Evolutionary conservation across 1,139 yeast species (phyloP).

Genomic region (Fermentozyma sake): DNA sequence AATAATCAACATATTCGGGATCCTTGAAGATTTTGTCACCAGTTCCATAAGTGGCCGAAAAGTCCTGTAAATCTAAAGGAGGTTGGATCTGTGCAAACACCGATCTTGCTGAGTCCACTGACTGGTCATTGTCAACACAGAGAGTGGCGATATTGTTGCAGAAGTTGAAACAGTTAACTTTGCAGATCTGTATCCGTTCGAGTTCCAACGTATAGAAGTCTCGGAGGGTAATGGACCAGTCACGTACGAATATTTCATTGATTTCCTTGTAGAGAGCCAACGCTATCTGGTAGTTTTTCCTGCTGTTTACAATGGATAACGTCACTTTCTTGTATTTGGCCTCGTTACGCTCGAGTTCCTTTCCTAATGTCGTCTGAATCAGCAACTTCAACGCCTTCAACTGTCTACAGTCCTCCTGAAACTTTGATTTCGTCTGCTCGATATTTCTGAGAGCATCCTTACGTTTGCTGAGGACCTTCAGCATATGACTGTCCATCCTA

Average conservation of each 20-base stretch:
- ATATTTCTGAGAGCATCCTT: conserved; percentile 27
- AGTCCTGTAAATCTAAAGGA: conserved; percentile 52
- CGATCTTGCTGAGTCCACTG: conserved; percentile 67
- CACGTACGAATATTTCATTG: conserved; percentile 69
- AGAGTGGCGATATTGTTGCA: conserved; percentile 73
- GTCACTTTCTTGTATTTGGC: conserved; percentile 56
- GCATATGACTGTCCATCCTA: conserved; percentile 35
- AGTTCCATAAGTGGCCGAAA: conserved; percentile 56
- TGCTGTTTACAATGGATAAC: conserved; percentile 42
- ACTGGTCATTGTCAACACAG: conserved; percentile 75
- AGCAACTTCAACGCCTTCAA: conserved; percentile 58
- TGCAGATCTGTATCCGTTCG: conserved; percentile 70
- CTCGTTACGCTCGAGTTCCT: conserved; percentile 66
- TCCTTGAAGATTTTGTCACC: conserved; percentile 62
- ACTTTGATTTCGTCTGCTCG: conserved; percentile 47
- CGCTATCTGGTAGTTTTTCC: conserved; percentile 57
- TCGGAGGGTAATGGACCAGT: conserved; percentile 71
- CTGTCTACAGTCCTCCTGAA: conserved; percentile 55
- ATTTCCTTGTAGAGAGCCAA: conserved; percentile 59
- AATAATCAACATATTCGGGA: conserved; percentile 41
- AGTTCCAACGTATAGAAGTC: conserved; percentile 74
- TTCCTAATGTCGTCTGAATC: conserved; percentile 72
- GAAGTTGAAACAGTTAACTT: conserved; percentile 77
- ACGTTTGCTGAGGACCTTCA: conserved; percentile 25
- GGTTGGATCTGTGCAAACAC: conserved; percentile 68